Base-by-base conservation (phyloP, 1,139 yeast species). In the Blastobotrys niveus region DNA sequence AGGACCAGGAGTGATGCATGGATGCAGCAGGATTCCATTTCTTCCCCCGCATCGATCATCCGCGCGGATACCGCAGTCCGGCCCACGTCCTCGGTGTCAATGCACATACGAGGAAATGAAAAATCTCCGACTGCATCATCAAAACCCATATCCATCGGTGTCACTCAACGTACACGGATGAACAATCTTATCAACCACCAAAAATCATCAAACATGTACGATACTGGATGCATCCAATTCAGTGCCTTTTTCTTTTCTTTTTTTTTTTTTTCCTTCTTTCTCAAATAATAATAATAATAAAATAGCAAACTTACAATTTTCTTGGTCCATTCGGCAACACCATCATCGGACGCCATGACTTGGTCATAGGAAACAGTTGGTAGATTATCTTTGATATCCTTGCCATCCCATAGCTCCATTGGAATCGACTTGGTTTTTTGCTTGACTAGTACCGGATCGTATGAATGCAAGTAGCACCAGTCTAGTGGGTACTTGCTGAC, bases 401-500 rank as follows among this genome's bases (percentile, higher is more conserved):
- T 61, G 5, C 73, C 74, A 34, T 68, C 67, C 87, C 88, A 81
- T 59, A 59, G 66, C 30, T 54, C 52, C 10, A 57, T 48, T 5
- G 52, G 48, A 18, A 60, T 40, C 14, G 52, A 52, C 21, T 58
- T 55, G 38, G 72, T 63, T 29, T 62, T 52, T 8, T 67, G 65
- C 26, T 61, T 53, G 35, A 70, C 65, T 30, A 76, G 55, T 2
- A 71, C 67, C 1, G 86, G 85, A 53, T 72, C 68, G 56, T 79
- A 79, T 1, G 87, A 73, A 57, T 82, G 88, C 25, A 69, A 57
- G 15, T 62, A 58, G 40, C 82, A 67, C 88, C 89, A 82, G 6
- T 66, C 65, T 12, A 59, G 48, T 3, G 65, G 62, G 58, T 72
- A 82, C 1, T 42, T 52, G 40, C 83, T 74, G n/a, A 44, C 52